Evolutionary conservation across 805 yeast genomes (phyloP).

Genomic region (Yarrowia sp.): DNA sequence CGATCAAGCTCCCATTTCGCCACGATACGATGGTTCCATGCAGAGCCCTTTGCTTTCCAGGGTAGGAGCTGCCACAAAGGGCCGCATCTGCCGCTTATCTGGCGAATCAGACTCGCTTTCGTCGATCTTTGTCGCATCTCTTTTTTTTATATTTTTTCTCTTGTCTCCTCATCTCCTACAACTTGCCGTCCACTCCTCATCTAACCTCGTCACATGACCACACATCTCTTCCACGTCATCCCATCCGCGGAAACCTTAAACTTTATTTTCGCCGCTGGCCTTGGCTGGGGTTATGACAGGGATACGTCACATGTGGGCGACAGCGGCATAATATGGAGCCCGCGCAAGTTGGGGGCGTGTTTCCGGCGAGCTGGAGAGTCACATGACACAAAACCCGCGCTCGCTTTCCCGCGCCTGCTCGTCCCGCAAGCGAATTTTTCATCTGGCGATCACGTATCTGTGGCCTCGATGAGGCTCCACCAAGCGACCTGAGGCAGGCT

Average conservation of each 20-base stretch:
- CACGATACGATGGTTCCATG: not conserved
- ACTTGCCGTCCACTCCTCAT: not conserved
- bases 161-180: too few species aligned
- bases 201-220: not conserved
- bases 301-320: conserved; percentile 2
- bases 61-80: too few species aligned
- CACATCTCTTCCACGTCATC: conserved; percentile 2
- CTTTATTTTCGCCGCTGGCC: not conserved
- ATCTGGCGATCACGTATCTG: conserved; percentile 15
- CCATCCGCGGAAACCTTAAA: conserved; percentile 13
- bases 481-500: conserved; percentile 22
- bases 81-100: too few species aligned
- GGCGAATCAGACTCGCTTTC: too few species aligned
- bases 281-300: conserved; percentile 20
- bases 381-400: too few species aligned
- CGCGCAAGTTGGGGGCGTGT: too few species aligned
- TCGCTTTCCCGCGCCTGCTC: too few species aligned
- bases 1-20: conserved; percentile 19
- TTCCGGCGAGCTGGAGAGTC: too few species aligned
- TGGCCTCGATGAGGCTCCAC: conserved; percentile 25
- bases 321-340: not conserved
- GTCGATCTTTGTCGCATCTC: too few species aligned
- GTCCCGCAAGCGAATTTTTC: not conserved
- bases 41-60: not conserved
- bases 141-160: too few species aligned